Evolutionary conservation across 352 stramenopile genomes (phyloP).

Genomic region (Aphanomyces stellatus): DNA sequence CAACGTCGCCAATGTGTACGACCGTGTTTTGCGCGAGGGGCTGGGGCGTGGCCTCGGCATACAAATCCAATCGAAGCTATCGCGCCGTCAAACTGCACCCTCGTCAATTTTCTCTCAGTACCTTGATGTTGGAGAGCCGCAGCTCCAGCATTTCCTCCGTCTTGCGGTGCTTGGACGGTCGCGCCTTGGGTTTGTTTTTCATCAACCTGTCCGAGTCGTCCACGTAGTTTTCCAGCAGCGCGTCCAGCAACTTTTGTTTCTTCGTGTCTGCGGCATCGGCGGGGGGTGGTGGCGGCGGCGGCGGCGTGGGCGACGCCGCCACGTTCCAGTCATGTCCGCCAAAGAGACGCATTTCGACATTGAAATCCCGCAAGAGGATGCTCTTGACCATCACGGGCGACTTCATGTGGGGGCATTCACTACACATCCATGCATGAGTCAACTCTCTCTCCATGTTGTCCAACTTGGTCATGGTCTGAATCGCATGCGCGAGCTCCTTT

Average conservation of each 20-base stretch:
- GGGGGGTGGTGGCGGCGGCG: not conserved
- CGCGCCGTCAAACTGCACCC: not conserved
- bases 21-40: slow-evolving; percentile 66
- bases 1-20: slow-evolving; percentile 65
- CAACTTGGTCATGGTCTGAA: slow-evolving; percentile 67
- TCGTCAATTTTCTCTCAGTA: not conserved
- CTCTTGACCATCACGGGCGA: slow-evolving; percentile 64
- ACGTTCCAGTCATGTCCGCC: slow-evolving; percentile 62
- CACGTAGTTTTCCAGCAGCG: slow-evolving; percentile 78
- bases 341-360: slow-evolving; percentile 84
- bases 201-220: slow-evolving; percentile 2
- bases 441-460: slow-evolving; percentile 34
- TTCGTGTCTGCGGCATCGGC: not conserved
- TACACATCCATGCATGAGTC: slow-evolving; percentile 19
- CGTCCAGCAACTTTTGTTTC: slow-evolving; percentile 72
- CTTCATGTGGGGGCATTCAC: slow-evolving; percentile 12
- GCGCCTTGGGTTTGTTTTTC: slow-evolving; percentile 1
- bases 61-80: slow-evolving; percentile 79
- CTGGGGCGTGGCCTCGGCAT: slow-evolving; percentile 66
- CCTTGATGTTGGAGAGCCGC: slow-evolving; percentile 53
- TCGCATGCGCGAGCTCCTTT: slow-evolving; percentile 64
- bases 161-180: slow-evolving; percentile 33
- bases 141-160: slow-evolving; percentile 86
- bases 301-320: not conserved
- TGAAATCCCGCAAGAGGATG: slow-evolving; percentile 80